Base-by-base conservation (phyloP, 176 grass and related monocot species). In the Carex pumila region DNA sequence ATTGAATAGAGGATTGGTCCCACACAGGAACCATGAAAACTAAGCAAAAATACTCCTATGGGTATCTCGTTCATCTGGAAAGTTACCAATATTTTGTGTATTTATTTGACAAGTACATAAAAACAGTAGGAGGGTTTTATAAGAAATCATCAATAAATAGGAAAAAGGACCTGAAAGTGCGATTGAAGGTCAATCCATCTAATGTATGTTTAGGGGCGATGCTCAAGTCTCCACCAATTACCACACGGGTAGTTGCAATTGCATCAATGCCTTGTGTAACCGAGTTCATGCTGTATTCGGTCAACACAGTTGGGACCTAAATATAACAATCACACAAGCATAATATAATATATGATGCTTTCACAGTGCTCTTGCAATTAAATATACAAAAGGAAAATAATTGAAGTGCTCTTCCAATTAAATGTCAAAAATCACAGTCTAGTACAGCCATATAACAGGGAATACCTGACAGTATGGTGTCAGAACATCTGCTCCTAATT, bases 251-350 rank as follows among this genome's bases (percentile, higher is more conserved):
- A 56, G 95, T 98, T 53, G 95, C 92, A 83, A 98, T 95, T 81
- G 95, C 95, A 83, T 98, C 92, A 61, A 98, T 98, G 63, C 95
- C 95, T 90, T 95, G 88, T n/a, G 91, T 98, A 39, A 98, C 95
- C 14, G 92, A 87, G 82, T 76, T 98, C 91, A 98, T 85, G 29
- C 85, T 53, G 30, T 98, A 98, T 90, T 98, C 95, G 79, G 71
- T 83, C 77, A 98, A 91, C 83, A 89, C 54, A 31, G 88, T 94
- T 55, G 91, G 91, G 66, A 91, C 88, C 95, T 98, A 84, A 25
- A 83, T 0, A 60, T 85, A 54, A 12, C 29, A 89, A 81, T 78
- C 25, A 61, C 53, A 59, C 1, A 39, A 70, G 15, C 14, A 70
- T 32, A 32, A 34, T 41, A 70, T 41, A 10, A 70, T 39, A 18